Percentiles rank a stretch among this genome's conserved stretches.
phyloP scores from a whole-genome alignment of 2,329 filamentous ascomycete species.

The Penicillium sp. region DNA sequence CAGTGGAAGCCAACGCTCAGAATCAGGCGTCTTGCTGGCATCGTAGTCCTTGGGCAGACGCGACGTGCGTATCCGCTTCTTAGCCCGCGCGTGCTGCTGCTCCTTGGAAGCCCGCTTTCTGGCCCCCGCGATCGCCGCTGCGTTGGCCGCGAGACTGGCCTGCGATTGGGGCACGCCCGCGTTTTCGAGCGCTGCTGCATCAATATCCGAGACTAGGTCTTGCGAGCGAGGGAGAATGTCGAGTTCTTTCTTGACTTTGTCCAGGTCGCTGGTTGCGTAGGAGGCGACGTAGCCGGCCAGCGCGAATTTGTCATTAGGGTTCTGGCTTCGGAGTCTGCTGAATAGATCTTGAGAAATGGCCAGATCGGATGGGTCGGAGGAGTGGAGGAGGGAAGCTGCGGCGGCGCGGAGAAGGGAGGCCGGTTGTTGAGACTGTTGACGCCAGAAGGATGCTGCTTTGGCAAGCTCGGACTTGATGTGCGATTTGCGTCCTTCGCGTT shows the following conservation, averaged over 20 bases:
- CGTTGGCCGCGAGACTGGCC: conserved; percentile 26
- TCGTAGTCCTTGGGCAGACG: conserved; percentile 53
- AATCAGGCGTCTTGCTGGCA: conserved; percentile 74
- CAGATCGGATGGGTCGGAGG: conserved; percentile 64
- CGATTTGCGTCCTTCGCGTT: conserved; percentile 66
- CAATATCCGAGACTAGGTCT: conserved; percentile 42
- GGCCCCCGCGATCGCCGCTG: conserved; percentile 30
- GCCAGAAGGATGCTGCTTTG: conserved; percentile 79
- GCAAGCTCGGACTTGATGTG: conserved; percentile 70
- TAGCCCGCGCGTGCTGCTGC: conserved; percentile 28
- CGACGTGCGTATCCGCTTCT: conserved; percentile 44
- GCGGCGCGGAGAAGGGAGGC: conserved; percentile 74
- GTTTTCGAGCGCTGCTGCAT: conserved; percentile 42
- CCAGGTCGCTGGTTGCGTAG: conserved; percentile 54
- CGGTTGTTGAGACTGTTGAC: conserved; percentile 47
- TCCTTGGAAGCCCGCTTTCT: conserved; percentile 37
- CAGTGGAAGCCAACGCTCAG: conserved; percentile 89
- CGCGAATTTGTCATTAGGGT: conserved; percentile 63
- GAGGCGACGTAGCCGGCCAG: conserved; percentile 84
- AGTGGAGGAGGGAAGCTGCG: conserved; percentile 76
- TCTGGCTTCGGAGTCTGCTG: conserved; percentile 61
- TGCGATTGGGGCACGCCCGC: conserved; percentile 40
- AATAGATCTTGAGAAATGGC: conserved; percentile 74
- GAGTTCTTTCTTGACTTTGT: conserved; percentile 33
- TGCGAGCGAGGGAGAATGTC: conserved; percentile 36